Evolutionary conservation across 345 rosid species (phyloP), one percentile per base, ranked within the genome.

Genomic region (Euphorbia pulcherrima): DNA sequence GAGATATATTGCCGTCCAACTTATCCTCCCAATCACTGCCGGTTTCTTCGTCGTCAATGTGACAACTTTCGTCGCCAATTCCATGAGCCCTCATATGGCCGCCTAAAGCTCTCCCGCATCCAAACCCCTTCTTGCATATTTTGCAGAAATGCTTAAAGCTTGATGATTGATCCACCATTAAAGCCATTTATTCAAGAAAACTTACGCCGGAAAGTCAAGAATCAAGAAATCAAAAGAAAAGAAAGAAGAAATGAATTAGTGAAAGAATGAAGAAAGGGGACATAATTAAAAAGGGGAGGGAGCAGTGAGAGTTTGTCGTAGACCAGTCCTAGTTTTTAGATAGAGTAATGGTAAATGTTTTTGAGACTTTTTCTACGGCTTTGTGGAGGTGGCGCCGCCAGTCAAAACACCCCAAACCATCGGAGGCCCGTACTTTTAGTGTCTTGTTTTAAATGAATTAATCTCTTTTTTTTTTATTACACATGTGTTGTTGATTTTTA

Each of bases 31-130:
- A 85, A 66, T 82, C 88, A 69, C 86, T 84, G 0, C 71, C 83
- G 0, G 74, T 82, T 53, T 86, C 90, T 7, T 84, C 87, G 1
- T 85, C 88, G 4, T 85, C 91, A 24, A 78, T 28, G 29, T 79
- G 80, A 9, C 62, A 77, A n/a, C 73, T 73, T 62, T 86, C 91
- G 29, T 81, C 83, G 2, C 89, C 88, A 7, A 86, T 81, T n/a
- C 95, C 95, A 28, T 88, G 95, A 0, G 95, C 87, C 76, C 91
- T 81, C 95, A 88, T 86, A 69, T 88, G 95, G 28, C 95, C 95
- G 0, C 95, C 95, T 1, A 88, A 68, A 7, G 89, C 91, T 44
- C 91, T 80, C 8, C 95, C 95, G 20, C 89, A 86, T 47, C 82
- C 83, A 62, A 85, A 86, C 4, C 91, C 91, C 74, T 86, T 86